Evolutionary conservation across 495 filamentous ascomycete genomes (phyloP).

Genomic region (Penicillium goetzii): DNA sequence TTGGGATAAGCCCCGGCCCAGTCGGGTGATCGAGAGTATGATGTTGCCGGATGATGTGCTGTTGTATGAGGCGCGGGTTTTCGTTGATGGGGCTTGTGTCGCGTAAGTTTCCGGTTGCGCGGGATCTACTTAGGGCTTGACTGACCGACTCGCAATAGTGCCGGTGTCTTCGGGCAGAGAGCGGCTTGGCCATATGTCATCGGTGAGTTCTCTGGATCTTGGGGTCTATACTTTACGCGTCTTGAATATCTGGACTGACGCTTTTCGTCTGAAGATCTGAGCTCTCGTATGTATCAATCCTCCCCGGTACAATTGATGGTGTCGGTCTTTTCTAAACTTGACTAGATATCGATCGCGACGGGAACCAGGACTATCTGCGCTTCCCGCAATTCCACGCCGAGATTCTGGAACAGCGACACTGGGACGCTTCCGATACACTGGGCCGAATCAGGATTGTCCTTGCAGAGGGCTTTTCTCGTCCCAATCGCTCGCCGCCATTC

Average conservation of each 20-base stretch:
- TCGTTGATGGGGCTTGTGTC: slow-evolving; percentile 69
- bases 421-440: slow-evolving; percentile 70
- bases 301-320: neutral
- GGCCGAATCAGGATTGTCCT: slow-evolving; percentile 81
- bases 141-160: slow-evolving; percentile 35
- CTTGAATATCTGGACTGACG: slow-evolving; percentile 7
- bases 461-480: slow-evolving; percentile 67
- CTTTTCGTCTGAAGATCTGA: slow-evolving; percentile 24
- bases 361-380: slow-evolving; percentile 63
- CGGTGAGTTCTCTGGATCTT: slow-evolving; percentile 37
- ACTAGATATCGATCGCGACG: slow-evolving; percentile 61
- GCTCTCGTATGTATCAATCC: slow-evolving; percentile 29
- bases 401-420: slow-evolving; percentile 69
- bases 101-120: slow-evolving; percentile 54
- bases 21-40: slow-evolving; percentile 61
- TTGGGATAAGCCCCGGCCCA: slow-evolving; percentile 72
- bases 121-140: neutral
- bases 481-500: slow-evolving; percentile 56
- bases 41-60: slow-evolving; percentile 63
- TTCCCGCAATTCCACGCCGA: slow-evolving; percentile 78
- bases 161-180: slow-evolving; percentile 56
- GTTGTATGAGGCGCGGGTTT: slow-evolving; percentile 69
- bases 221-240: neutral
- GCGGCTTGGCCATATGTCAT: slow-evolving; percentile 66
- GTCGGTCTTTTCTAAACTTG: neutral